These are phyloP conservation scores for Pichia sp. DNA, from an alignment of 1,139 yeast species.

Conservation along the genomic window DNA sequence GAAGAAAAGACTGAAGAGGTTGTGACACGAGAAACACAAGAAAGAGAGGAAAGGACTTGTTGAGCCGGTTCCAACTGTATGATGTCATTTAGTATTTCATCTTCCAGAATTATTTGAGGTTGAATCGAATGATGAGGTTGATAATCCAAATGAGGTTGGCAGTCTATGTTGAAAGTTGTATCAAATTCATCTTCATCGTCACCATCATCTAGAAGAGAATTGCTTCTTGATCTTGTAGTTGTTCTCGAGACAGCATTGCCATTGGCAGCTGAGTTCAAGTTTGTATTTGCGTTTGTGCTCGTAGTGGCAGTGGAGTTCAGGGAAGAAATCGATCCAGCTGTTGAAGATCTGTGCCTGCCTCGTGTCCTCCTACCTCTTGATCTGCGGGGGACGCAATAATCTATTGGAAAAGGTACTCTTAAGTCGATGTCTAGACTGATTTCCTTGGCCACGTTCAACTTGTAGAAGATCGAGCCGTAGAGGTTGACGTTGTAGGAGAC, in stretches of 20 bases:
- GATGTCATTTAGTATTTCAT: constrained; percentile 14
- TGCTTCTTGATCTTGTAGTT: constrained; percentile 11
- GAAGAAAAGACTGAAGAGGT: constrained; percentile 15
- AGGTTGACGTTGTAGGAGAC: constrained; percentile 26
- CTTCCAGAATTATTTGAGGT: constrained; percentile 16
- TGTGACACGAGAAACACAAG: constrained; percentile 9
- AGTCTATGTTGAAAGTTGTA: constrained; percentile 12
- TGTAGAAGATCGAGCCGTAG: constrained; percentile 28
- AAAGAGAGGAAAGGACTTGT: constrained; percentile 10
- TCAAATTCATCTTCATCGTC: constrained; percentile 20
- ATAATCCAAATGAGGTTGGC: constrained; percentile 1
- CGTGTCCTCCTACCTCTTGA: constrained; percentile 12
- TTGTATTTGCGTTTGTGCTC: not conserved
- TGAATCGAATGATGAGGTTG: constrained; percentile 12
- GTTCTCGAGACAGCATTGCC: not conserved
- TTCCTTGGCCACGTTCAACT: constrained; percentile 29
- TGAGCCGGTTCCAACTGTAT: constrained; percentile 16
- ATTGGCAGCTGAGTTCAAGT: not conserved
- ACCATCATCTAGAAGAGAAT: constrained; percentile 15
- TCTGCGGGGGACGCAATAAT: constrained; percentile 28
- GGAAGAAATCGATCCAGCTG: not conserved
- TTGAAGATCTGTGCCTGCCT: constrained; percentile 3
- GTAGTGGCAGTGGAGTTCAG: not conserved
- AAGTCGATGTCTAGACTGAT: constrained; percentile 29
- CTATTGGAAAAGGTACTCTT: constrained; percentile 24